phyloP scores from a whole-genome alignment of 2,329 filamentous ascomycete species.

The Botrytis paeoniae region DNA sequence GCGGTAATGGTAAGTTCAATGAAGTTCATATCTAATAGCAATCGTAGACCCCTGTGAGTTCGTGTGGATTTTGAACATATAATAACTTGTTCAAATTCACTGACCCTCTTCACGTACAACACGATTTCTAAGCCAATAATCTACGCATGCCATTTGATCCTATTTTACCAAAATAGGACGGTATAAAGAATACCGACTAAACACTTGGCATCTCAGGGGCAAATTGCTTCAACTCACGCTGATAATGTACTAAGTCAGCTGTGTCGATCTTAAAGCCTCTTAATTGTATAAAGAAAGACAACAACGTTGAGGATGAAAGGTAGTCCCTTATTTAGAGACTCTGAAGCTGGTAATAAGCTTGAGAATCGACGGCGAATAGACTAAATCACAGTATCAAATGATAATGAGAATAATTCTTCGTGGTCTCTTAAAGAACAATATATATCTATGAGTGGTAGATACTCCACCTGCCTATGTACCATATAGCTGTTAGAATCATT shows the following conservation, averaged over 20 bases:
- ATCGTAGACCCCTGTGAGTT: no score
- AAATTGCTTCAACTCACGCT: not conserved
- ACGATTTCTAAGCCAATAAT: not conserved
- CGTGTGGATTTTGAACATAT: no score
- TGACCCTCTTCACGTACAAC: not conserved
- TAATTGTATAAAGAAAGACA: not conserved
- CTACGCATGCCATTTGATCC: not conserved
- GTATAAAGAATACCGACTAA: not conserved
- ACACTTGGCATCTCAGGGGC: not conserved
- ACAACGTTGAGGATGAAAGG: not conserved
- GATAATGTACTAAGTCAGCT: no score
- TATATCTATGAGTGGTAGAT: not conserved
- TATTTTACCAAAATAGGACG: not conserved
- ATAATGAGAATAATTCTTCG: not conserved
- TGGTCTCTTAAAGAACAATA: no score
- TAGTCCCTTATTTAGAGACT: not conserved
- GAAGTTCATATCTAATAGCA: no score
- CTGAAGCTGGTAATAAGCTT: not conserved
- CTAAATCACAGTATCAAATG: no score
- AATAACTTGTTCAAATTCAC: fast-evolving
- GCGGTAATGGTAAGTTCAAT: no score
- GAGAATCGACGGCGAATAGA: not conserved
- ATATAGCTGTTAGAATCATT: not conserved
- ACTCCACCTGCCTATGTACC: not conserved
- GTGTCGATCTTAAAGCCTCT: no score